Evolutionary conservation across 1,284 basidiomycete genomes (phyloP), one percentile per base, ranked within the genome.

Genomic region (Irpex lacteus): DNA sequence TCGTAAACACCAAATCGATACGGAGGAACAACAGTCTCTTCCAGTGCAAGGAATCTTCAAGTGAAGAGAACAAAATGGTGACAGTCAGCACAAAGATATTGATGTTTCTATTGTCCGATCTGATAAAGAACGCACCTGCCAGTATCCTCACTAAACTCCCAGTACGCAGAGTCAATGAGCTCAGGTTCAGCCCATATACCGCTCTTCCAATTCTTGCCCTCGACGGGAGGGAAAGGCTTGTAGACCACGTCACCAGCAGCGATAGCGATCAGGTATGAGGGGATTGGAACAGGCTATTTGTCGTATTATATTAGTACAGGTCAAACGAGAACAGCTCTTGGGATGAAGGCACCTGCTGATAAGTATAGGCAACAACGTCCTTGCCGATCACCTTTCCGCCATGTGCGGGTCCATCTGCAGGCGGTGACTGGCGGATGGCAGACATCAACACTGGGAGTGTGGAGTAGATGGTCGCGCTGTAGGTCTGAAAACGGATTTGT

Each of bases 1-100:
- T 98, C 96, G 73, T 96, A 98, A 3, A 96, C 90, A 1, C 92
- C 92, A 78, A 97, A 98, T 59, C 83, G 81, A 76, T 98, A 99
- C 0, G 85, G 80, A 0, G 84, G 85, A 1, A 93, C 83, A 49
- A 95, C 75, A 40, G 82, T 80, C 75, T 97, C 95, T 57, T 93
- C 95, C 8, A 82, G 84, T 0, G 84, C 81, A 68, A 97, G 77
- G 76, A 94, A 95, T 70, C 91, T 64, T 36, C 7, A 7, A n/a
- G n/a, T n/a, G n/a, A n/a, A n/a, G n/a, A n/a, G n/a, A n/a, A 5
- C 34, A 34, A 6, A 34, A 34, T 6, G 6, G 5, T 6, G 32
- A 34, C 6, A 34, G 6, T 34, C 32, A 34, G 32, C 32, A 34
- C 32, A 34, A 34, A n/a, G n/a, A n/a, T n/a, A n/a, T n/a, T n/a